Conservation (phyloP, 2,329 filamentous ascomycete genomes). For the Microdochium trichocladiopsis region DNA sequence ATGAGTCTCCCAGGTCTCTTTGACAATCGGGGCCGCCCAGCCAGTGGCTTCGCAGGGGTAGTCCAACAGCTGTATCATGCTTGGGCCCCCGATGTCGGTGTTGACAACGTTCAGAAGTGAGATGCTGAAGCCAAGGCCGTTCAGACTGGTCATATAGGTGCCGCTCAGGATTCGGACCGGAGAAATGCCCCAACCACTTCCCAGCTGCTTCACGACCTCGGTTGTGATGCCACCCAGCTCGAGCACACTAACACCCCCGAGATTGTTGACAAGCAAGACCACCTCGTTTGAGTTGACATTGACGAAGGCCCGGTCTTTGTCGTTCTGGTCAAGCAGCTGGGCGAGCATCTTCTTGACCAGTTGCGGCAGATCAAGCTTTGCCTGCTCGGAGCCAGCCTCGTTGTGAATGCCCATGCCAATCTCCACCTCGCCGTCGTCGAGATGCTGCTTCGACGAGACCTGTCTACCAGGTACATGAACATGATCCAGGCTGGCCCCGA, state of each 20-base stretch:
- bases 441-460: constrained; percentile 43
- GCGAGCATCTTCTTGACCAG: constrained; percentile 60
- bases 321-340: constrained; percentile 58
- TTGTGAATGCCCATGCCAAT: constrained; percentile 77
- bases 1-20: constrained; percentile 55
- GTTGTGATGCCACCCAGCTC: constrained; percentile 66
- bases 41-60: constrained; percentile 62
- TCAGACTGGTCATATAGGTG: constrained; percentile 73
- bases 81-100: constrained; percentile 49
- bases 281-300: constrained; percentile 55
- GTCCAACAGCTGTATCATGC: constrained; percentile 65
- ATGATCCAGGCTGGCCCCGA: constrained; percentile 79
- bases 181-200: constrained; percentile 48
- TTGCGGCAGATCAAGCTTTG: constrained; percentile 41
- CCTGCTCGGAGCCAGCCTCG: constrained; percentile 50
- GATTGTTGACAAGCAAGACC: constrained; percentile 67
- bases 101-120: constrained; percentile 58
- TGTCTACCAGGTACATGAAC: constrained; percentile 86
- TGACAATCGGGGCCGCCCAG: constrained; percentile 59
- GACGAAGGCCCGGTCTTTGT: constrained; percentile 66
- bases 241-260: constrained; percentile 65
- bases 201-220: constrained; percentile 61
- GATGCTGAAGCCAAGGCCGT: constrained; percentile 70
- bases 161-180: constrained; percentile 61
- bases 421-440: constrained; percentile 52